Evolutionary conservation across 768 basidiomycete species (phyloP).

Genomic region (Boletus rubroflammeus): DNA sequence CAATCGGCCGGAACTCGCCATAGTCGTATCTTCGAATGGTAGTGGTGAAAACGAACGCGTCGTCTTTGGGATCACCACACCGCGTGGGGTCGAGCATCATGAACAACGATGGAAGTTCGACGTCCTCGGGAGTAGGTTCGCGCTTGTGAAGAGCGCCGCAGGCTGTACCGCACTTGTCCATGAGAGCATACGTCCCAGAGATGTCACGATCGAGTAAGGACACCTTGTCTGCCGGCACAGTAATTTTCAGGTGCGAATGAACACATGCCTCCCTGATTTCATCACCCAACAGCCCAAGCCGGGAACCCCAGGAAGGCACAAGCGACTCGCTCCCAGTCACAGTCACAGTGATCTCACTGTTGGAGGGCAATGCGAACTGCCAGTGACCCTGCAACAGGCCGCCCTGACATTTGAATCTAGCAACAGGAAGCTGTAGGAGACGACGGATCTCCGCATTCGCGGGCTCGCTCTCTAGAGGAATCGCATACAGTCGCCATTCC

Average conservation of each 20-base stretch:
- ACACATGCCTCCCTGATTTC: conserved; percentile 67
- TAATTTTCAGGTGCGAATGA: conserved; percentile 61
- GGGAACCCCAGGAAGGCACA: conserved; percentile 82
- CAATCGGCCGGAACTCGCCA: conserved; percentile 73
- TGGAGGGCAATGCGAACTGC: conserved; percentile 74
- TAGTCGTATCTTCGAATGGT: conserved; percentile 76
- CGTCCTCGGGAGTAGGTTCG: conserved; percentile 40
- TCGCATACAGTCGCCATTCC: conserved; percentile 84
- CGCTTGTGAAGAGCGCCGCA: conserved; percentile 79
- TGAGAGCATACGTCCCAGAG: conserved; percentile 71
- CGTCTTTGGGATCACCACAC: conserved; percentile 67
- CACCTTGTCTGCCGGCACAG: conserved; percentile 47
- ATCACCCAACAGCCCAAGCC: conserved; percentile 66
- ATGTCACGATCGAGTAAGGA: conserved; percentile 71
- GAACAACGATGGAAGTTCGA: conserved; percentile 55
- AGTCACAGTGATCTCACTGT: conserved; percentile 51
- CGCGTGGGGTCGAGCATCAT: conserved; percentile 86
- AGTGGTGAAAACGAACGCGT: conserved; percentile 82
- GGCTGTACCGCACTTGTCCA: conserved; percentile 88
- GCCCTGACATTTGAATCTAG: conserved; percentile 56
- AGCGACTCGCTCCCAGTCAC: conserved; percentile 58
- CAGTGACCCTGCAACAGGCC: conserved; percentile 67
- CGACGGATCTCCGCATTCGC: conserved; percentile 79
- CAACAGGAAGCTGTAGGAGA: conserved; percentile 71
- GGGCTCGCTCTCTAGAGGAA: conserved; percentile 61